Conservation (phyloP, 345 rosid species). For the Euclidium syriacum region DNA sequence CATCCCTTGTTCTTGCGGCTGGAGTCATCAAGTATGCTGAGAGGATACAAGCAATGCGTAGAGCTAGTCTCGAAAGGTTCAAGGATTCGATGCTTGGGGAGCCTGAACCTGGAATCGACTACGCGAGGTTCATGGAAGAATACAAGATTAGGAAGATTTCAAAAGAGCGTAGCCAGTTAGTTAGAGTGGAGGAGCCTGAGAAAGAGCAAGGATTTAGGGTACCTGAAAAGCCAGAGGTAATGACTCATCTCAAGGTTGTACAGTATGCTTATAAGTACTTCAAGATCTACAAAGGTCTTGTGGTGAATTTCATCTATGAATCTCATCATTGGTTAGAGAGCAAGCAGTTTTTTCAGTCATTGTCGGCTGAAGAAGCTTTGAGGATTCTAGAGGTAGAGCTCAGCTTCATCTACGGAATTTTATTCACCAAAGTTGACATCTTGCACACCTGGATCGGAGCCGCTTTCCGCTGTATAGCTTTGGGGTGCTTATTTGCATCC, state of each 20-base stretch:
- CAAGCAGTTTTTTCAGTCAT: background rate
- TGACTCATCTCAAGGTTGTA: constrained; percentile 8
- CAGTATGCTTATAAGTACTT: constrained; percentile 23
- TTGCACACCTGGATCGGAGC: background rate
- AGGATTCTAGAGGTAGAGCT: constrained; percentile 28
- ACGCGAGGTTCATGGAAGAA: constrained; percentile 13
- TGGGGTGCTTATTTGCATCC: constrained; percentile 17
- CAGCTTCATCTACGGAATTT: constrained; percentile 29
- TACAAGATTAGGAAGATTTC: background rate
- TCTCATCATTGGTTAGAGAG: background rate
- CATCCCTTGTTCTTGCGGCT: constrained; percentile 16
- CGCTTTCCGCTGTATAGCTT: constrained; percentile 13
- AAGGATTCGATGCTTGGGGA: constrained; percentile 16
- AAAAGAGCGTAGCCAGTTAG: background rate
- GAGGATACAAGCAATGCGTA: constrained; percentile 28
- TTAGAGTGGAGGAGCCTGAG: background rate
- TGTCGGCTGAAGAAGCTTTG: constrained; percentile 8
- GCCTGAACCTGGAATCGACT: constrained; percentile 12
- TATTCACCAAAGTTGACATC: constrained; percentile 32
- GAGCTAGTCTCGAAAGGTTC: constrained; percentile 27
- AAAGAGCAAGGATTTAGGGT: background rate
- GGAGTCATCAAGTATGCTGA: constrained; percentile 38
- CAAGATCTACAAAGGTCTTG: constrained; percentile 33
- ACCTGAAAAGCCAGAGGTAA: background rate
- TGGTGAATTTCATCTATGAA: constrained; percentile 26